Conservation (phyloP, 768 basidiomycete genomes). For the Boletus sp. region DNA sequence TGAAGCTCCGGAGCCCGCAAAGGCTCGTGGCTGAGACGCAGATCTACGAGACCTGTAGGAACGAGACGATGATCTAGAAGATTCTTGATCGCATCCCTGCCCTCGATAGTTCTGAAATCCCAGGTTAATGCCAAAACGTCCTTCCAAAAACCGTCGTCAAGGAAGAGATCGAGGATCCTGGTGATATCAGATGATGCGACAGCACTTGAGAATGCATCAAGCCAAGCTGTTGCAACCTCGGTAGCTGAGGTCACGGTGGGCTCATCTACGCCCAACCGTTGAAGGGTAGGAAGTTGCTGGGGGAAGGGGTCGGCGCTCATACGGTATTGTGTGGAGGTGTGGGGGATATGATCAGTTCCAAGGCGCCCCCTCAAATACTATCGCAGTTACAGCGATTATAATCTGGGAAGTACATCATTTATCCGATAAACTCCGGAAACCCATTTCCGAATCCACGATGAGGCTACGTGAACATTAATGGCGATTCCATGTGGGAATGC, state of each 20-base stretch:
- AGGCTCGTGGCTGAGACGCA: constrained; percentile 20
- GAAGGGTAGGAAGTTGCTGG: constrained; percentile 31
- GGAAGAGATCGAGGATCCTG: constrained; percentile 27
- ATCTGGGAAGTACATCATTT: too few relatives aligned
- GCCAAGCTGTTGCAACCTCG: constrained; percentile 27
- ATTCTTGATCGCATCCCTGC: constrained; percentile 35
- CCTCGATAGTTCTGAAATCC: constrained; percentile 52
- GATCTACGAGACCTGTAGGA: constrained; percentile 18
- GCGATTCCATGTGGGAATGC: too few relatives aligned
- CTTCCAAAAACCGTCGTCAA: constrained; percentile 44
- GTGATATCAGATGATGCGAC: constrained; percentile 16
- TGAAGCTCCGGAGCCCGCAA: constrained; percentile 34
- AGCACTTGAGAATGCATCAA: constrained; percentile 23
- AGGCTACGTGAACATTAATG: too few relatives aligned
- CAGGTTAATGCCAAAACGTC: constrained; percentile 54
- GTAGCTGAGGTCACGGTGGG: constrained; percentile 19
- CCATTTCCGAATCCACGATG: too few relatives aligned
- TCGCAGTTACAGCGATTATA: not conserved
- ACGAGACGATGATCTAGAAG: constrained; percentile 42
- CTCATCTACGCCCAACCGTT: constrained; percentile 23
- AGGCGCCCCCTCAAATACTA: not conserved
- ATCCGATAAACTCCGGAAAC: too few relatives aligned
- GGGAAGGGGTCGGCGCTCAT: constrained; percentile 24
- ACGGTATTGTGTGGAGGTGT: not conserved
- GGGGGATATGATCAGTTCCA: not conserved